Base-by-base conservation (phyloP, 2,329 filamentous ascomycete species). In the Phaeophleospora eucalypticola region DNA sequence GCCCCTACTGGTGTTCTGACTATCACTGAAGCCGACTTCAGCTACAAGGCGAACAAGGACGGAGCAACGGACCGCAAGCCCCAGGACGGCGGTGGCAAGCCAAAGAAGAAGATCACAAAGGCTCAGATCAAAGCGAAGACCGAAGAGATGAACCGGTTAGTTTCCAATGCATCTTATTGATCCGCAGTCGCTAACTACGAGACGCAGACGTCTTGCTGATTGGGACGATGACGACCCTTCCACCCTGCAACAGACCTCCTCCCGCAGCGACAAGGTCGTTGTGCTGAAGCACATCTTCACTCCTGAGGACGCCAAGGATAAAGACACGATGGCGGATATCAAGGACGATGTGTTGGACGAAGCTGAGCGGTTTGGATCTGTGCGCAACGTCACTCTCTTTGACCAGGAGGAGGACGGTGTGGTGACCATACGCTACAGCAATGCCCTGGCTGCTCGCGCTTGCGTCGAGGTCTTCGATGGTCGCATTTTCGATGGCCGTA, bases 251-350 rank as follows among this genome's bases (percentile, higher is more conserved):
- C 75, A 81, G 35, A 77, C 74, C 7, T 76, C 68, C 53, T 75
- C 74, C 12, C 72, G 72, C 60, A 86, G 18, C 19, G 87, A 90
- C 60, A 94, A 90, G 66, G 75, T 87, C 14, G 90, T 95, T 20
- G 83, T 97, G 48, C 72, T 98, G 54, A 88, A 88, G 64, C 83
- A 95, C 70, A 95, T 95, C 85, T 98, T 98, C 69, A 94, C 89
- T 1, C 75, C 91, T 35, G 66, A 84, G 52, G 88, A 95, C 70
- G 76, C 97, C 19, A 83, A 89, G 58, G 87, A 94, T 63, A 90
- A 97, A 60, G 82, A 87, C 2, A 82, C 83, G 0, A 78, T 94
- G 49, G 74, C 94, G 32, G 91, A 97, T 53, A 95, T 97, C 71
- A 94, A 94, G 65, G 86, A 95, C 65, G 93, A 98, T 64, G 87